Conservation (phyloP, 2,329 filamentous ascomycete genomes). For the Polytolypa hystricis region DNA sequence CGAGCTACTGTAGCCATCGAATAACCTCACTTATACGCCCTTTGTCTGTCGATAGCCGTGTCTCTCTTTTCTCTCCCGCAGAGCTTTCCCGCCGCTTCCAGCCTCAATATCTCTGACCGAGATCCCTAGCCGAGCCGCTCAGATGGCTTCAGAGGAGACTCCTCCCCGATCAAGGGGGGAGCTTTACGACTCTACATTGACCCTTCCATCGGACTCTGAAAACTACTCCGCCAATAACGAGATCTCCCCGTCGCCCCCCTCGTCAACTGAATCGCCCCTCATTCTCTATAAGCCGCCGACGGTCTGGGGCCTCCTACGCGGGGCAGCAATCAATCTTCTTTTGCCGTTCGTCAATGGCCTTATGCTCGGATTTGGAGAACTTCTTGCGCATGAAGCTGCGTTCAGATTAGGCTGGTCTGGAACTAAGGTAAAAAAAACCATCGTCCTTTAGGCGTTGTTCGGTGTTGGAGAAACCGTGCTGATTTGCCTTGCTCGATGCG, state of each 20-base stretch:
- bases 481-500: slow-evolving; percentile 3
- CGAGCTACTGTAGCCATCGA: too few species aligned
- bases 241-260: slow-evolving; percentile 21
- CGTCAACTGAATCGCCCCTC: slow-evolving; percentile 37
- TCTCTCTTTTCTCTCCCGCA: slow-evolving; percentile 1
- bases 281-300: slow-evolving; percentile 86
- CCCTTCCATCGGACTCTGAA: slow-evolving; percentile 38
- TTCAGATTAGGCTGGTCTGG: slow-evolving; percentile 87
- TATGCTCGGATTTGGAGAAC: slow-evolving; percentile 95
- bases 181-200: slow-evolving; percentile 33
- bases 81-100: not conserved
- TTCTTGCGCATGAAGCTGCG: slow-evolving; percentile 92
- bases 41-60: too few species aligned
- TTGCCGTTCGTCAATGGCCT: slow-evolving; percentile 94
- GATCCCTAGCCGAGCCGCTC: slow-evolving; percentile 43
- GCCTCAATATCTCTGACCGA: slow-evolving; percentile 18
- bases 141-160: slow-evolving; percentile 24
- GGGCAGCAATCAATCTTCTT: slow-evolving; percentile 89
- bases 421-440: slow-evolving; percentile 60
- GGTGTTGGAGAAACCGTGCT: not conserved
- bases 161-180: slow-evolving; percentile 21
- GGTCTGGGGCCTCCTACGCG: slow-evolving; percentile 71
- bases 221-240: slow-evolving; percentile 35
- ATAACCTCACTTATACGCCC: too few species aligned
- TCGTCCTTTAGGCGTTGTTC: not conserved